Percentiles rank a stretch among this genome's conserved stretches.
Evolutionary conservation across 768 basidiomycete species (phyloP).

Genomic region (Terana coerulea): DNA sequence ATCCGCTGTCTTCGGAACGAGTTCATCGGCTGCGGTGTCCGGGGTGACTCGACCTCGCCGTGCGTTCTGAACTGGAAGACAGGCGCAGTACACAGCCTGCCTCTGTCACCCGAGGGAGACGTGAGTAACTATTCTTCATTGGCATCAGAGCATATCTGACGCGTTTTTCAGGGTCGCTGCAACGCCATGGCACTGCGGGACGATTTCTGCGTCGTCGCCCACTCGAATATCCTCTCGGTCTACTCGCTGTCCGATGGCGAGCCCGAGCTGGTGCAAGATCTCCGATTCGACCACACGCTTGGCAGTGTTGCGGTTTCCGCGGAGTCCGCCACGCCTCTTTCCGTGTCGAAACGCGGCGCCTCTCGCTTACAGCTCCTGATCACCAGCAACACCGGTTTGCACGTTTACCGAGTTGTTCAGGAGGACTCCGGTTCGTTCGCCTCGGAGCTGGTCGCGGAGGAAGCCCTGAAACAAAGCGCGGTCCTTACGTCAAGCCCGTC

Average conservation of each 20-base stretch:
- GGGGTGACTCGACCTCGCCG: conserved; percentile 3
- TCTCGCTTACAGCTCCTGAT: conserved; percentile 5
- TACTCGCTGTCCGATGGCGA: conserved; percentile 2
- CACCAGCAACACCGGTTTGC: conserved; percentile 9
- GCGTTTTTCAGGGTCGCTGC: conserved; percentile 1
- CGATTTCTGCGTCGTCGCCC: conserved; percentile 11
- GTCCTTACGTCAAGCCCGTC: not conserved
- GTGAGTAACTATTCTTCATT: not conserved
- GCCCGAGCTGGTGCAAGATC: conserved; percentile 5
- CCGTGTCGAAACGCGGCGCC: not conserved
- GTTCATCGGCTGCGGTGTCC: conserved; percentile 7
- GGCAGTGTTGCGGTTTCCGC: conserved; percentile 10
- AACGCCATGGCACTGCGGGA: conserved; percentile 13
- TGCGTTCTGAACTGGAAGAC: conserved; percentile 14
- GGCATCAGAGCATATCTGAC: not conserved
- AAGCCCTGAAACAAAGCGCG: conserved; percentile 5
- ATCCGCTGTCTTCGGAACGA: conserved; percentile 8
- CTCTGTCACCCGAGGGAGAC: not conserved
- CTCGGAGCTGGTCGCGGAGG: conserved; percentile 7
- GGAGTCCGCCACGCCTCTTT: not conserved
- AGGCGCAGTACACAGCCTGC: conserved; percentile 5
- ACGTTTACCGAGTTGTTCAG: conserved; percentile 9
- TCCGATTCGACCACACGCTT: conserved; percentile 10
- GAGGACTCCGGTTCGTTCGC: conserved; percentile 1
- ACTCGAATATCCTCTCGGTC: conserved; percentile 2